Evolutionary conservation across 805 yeast genomes (phyloP).

Genomic region (Cyberlindnera xishuangbannaensis): DNA sequence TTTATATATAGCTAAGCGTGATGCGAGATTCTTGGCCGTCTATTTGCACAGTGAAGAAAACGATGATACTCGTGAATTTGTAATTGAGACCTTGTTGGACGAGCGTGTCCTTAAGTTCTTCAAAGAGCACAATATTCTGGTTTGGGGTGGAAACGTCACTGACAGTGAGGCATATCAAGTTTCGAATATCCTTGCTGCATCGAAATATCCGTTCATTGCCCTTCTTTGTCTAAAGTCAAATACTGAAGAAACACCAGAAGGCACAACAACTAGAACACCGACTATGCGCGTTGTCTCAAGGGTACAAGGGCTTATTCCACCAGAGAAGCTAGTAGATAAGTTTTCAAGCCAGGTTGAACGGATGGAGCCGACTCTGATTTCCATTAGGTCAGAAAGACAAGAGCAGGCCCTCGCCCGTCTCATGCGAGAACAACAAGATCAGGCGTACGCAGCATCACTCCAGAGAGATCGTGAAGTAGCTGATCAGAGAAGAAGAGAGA

Average conservation of each 20-base stretch:
- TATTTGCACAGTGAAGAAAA: conserved; percentile 69
- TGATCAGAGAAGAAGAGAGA: conserved; percentile 31
- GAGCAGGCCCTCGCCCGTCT: conserved; percentile 52
- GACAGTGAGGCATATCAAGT: conserved; percentile 81
- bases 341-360: conserved; percentile 44
- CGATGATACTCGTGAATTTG: conserved; percentile 51
- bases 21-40: conserved; percentile 67
- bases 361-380: conserved; percentile 54
- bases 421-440: conserved; percentile 67
- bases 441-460: conserved; percentile 67
- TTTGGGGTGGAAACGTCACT: conserved; percentile 89
- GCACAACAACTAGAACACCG: conserved; percentile 47
- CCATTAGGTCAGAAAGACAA: conserved; percentile 58
- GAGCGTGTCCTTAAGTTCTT: conserved; percentile 43
- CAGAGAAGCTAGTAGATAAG: conserved; percentile 37
- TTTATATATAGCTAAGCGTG: conserved; percentile 58
- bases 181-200: conserved; percentile 64
- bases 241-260: conserved; percentile 47
- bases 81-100: conserved; percentile 48
- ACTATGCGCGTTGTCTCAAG: conserved; percentile 56
- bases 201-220: conserved; percentile 79
- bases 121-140: conserved; percentile 44
- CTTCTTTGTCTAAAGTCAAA: conserved; percentile 56
- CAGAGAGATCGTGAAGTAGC: conserved; percentile 57
- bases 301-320: conserved; percentile 50